Base-by-base conservation (phyloP, 2,329 filamentous ascomycete genomes). In the Penicillium sclerotigenum region DNA sequence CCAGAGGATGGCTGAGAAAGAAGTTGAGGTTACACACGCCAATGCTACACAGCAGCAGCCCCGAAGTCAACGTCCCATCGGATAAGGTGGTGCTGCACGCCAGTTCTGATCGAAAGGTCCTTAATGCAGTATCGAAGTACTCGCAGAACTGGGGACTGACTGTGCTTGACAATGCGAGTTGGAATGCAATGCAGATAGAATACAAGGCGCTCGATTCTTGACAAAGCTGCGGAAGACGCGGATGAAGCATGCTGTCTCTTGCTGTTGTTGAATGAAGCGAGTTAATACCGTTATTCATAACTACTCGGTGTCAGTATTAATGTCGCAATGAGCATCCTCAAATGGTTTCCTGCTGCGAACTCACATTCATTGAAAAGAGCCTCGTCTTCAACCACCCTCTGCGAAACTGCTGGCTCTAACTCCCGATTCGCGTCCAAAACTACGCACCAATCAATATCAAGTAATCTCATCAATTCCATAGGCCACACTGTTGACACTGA, bases 11-110 rank as follows among this genome's bases (percentile, higher is more conserved):
- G 28, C 37, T 42, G 13, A 36, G 42, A 51, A 18, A 28, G 34
- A 10, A 36, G 29, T 22, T 31, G 22, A 11, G 26, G 49, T 43
- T 10, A 67, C 67, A 45, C 53, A 71, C 67, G 14, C 66, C 68
- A 51, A 70, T 71, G 40, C 61, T 72, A 54, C 68, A 71, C 36
- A 72, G 26, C 7, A 72, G 60, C 6, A 71, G 49, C 0, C 68
- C 70, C 5, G 70, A 66, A 22, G 64, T 63, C 16, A 71, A 42
- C 5, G 67, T 72, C 4, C 63, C 66, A 58, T 72, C 68, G 1
- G 61, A 57, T 9, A 71, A 55, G 6, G 46, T 59, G 16, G 59
- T 57, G 37, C 59, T 66, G 26, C 52, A 58, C 11, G 60, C 59
- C 31, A 72, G 57, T 37, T 72, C 69, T 5, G 59, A 55, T 47